These are phyloP conservation scores for Cladosporium sp. DNA, from an alignment of 2,329 filamentous ascomycete genomes.

Conservation along the genomic window DNA sequence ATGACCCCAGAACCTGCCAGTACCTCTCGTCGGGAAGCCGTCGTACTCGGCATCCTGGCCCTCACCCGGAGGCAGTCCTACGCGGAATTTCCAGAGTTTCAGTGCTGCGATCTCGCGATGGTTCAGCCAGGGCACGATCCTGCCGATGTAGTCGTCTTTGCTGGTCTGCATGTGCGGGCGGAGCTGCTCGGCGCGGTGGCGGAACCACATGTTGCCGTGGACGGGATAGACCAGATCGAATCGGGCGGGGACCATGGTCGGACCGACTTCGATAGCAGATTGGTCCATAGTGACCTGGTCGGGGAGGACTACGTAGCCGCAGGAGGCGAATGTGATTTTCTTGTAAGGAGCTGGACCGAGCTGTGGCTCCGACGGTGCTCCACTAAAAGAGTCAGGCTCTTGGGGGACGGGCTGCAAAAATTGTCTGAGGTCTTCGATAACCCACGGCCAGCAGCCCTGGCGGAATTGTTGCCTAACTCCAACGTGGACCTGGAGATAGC, in stretches of 20 bases:
- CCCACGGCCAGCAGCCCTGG: constrained; percentile 50
- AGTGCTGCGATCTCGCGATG: constrained; percentile 35
- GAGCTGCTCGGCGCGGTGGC: constrained; percentile 35
- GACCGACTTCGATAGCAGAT: constrained; percentile 30
- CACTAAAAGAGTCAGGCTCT: constrained; percentile 40
- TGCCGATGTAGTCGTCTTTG: background rate
- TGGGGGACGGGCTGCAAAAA: constrained; percentile 41
- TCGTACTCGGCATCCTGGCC: constrained; percentile 44
- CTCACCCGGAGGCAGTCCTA: constrained; percentile 34
- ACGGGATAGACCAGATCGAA: constrained; percentile 10
- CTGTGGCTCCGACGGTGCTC: constrained; percentile 10
- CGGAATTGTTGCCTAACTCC: constrained; percentile 29
- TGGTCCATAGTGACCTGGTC: constrained; percentile 34
- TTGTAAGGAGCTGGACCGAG: constrained; percentile 33
- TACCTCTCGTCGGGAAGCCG: constrained; percentile 42
- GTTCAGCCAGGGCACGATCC: constrained; percentile 29
- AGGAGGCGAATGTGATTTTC: constrained; percentile 58
- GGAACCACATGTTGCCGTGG: constrained; percentile 31
- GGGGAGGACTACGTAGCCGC: constrained; percentile 57
- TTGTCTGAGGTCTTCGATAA: constrained; percentile 44
- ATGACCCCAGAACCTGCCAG: constrained; percentile 40
- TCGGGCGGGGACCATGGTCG: constrained; percentile 5
- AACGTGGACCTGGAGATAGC: constrained; percentile 13
- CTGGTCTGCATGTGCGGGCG: constrained; percentile 35
- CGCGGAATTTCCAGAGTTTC: constrained; percentile 37